A percentile compares a stretch with the other conserved stretches of the same genome.
Evolutionary conservation across 169 alveolate species (phyloP).

Genomic region (Toxoplasma gondii): DNA sequence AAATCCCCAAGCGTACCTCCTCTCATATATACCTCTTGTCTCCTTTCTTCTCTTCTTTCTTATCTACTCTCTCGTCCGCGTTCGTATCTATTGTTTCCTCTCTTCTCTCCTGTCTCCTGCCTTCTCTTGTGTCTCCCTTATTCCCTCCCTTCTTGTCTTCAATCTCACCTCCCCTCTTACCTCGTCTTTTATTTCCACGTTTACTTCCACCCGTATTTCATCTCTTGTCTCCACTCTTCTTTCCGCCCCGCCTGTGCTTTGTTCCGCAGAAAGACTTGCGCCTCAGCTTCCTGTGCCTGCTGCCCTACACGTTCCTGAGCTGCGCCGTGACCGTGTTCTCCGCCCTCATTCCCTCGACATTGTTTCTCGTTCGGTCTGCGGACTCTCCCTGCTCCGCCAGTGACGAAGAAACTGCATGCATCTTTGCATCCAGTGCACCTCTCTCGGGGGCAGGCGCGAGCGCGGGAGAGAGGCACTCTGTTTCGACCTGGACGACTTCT

Average conservation of each 20-base stretch:
- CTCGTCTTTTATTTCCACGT: no score
- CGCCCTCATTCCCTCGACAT: not conserved
- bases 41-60: not conserved
- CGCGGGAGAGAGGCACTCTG: not conserved
- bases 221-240: not conserved
- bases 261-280: not conserved
- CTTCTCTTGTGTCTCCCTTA: not conserved
- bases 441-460: not conserved
- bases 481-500: not conserved
- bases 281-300: slow-evolving; percentile 33
- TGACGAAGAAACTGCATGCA: not conserved
- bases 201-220: no score
- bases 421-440: no score
- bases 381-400: not conserved
- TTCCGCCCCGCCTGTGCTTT: not conserved
- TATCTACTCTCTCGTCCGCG: no score
- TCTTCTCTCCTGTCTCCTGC: not conserved
- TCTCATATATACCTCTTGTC: not conserved
- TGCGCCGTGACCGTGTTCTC: slow-evolving; percentile 21
- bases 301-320: slow-evolving; percentile 29
- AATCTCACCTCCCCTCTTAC: no score
- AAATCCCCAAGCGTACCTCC: no score
- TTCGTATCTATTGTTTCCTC: not conserved
- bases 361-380: not conserved
- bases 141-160: not conserved